A percentile compares a stretch with the other conserved stretches of the same genome.
Conservation (phyloP, 768 basidiomycete species). For the Psilocybe cubensis region DNA sequence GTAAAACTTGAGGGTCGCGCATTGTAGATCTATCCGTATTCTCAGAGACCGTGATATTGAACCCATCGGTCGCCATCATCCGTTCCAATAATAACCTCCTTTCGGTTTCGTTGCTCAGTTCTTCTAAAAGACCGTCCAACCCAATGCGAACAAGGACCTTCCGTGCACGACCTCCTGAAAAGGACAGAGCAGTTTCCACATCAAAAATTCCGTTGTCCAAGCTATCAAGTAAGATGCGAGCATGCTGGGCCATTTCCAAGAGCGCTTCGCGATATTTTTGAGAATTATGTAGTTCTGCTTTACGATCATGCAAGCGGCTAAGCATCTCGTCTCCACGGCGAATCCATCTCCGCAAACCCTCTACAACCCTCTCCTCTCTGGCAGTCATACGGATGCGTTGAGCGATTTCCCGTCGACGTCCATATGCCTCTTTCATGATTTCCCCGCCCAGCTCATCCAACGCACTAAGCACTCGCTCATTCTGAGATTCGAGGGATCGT, state of each 20-base stretch:
- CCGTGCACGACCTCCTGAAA: slow-evolving; percentile 55
- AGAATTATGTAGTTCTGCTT: slow-evolving; percentile 23
- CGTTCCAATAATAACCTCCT: slow-evolving; percentile 50
- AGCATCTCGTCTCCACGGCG: slow-evolving; percentile 50
- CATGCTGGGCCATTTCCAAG: slow-evolving; percentile 28
- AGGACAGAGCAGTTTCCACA: slow-evolving; percentile 20
- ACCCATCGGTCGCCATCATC: slow-evolving; percentile 20
- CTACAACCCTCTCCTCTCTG: slow-evolving; percentile 64
- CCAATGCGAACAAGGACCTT: slow-evolving; percentile 52
- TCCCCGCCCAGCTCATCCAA: slow-evolving; percentile 76
- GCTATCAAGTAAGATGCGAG: slow-evolving; percentile 27
- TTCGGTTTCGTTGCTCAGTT: slow-evolving; percentile 59
- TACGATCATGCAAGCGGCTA: slow-evolving; percentile 31
- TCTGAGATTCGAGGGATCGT: slow-evolving; percentile 43
- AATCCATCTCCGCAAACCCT: slow-evolving; percentile 60
- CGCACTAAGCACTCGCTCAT: slow-evolving; percentile 54
- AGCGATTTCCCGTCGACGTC: slow-evolving; percentile 71
- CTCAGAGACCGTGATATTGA: not conserved
- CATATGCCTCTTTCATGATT: slow-evolving; percentile 70
- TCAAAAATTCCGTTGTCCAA: slow-evolving; percentile 29
- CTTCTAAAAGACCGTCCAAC: slow-evolving; percentile 54
- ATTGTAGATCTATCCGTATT: too few species aligned
- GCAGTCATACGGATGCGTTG: slow-evolving; percentile 63
- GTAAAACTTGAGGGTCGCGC: not conserved
- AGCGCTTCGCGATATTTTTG: slow-evolving; percentile 12